Conservation (phyloP, 75 land plant species). For the Sequoiadendron giganteum region DNA sequence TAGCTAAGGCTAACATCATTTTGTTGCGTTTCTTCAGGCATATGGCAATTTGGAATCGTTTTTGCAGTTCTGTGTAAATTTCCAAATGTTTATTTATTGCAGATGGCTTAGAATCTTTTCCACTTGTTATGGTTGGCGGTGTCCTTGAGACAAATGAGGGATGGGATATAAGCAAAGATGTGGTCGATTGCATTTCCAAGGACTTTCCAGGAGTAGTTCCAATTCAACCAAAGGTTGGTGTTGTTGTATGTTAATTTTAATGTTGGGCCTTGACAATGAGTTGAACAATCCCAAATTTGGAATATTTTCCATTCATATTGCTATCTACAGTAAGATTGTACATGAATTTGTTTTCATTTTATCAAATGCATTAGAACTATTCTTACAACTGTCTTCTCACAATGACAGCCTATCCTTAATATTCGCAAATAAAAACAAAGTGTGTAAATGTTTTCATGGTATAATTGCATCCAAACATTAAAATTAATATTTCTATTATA, state of each 20-base stretch:
- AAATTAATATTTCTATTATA: background rate
- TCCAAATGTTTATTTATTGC: slow-evolving; percentile 21
- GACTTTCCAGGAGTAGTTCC: slow-evolving; percentile 59
- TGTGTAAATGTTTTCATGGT: background rate
- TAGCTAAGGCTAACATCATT: background rate
- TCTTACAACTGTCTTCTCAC: background rate
- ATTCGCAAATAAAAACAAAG: background rate
- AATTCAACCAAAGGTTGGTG: slow-evolving; percentile 67
- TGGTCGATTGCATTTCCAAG: slow-evolving; percentile 43
- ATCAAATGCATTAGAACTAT: background rate
- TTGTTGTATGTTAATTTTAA: background rate
- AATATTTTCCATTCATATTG: background rate
- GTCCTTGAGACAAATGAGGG: slow-evolving; percentile 75
- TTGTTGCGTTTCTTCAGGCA: background rate
- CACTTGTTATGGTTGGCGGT: slow-evolving; percentile 94
- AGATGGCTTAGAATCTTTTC: slow-evolving; percentile 84
- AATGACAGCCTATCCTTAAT: background rate
- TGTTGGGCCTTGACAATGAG: background rate
- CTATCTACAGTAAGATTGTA: background rate
- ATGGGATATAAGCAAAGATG: slow-evolving; percentile 77
- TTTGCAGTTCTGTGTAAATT: slow-evolving; percentile 5
- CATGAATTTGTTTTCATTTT: background rate
- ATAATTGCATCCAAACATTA: background rate
- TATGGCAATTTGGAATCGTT: background rate
- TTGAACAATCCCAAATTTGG: background rate